Percentiles rank a stretch among this genome's conserved stretches.
phyloP scores from a whole-genome alignment of 139 green algal genomes.

The Coelastrella sp. region DNA sequence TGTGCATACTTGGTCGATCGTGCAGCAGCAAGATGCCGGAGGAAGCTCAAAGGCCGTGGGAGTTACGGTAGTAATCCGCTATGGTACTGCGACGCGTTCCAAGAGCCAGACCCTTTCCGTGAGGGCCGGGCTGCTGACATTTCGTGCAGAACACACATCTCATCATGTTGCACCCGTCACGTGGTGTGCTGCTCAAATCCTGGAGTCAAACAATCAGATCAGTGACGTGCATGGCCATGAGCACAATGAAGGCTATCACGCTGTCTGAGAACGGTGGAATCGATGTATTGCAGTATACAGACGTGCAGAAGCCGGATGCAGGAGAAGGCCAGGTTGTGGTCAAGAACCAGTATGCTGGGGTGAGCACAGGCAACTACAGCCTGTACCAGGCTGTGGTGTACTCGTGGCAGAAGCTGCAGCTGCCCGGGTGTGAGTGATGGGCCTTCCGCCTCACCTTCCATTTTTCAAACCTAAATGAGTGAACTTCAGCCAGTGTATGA shows the following conservation, averaged over 20 bases:
- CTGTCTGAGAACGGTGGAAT: slow-evolving; percentile 1
- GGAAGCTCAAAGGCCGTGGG: neutral
- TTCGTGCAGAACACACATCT: neutral
- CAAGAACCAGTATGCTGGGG: slow-evolving; percentile 40
- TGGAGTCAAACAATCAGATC: neutral
- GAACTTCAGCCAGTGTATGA: too few relatives aligned
- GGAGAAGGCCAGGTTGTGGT: slow-evolving; percentile 9
- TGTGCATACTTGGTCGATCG: too few relatives aligned
- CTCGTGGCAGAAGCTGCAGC: neutral
- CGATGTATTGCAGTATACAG: slow-evolving; percentile 12
- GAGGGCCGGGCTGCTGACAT: neutral
- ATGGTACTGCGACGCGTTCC: too few relatives aligned
- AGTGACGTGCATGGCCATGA: neutral
- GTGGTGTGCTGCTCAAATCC: neutral
- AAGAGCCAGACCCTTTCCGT: too few relatives aligned
- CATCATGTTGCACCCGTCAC: neutral
- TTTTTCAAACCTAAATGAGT: too few relatives aligned
- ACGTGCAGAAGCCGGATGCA: slow-evolving; percentile 6
- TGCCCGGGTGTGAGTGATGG: neutral
- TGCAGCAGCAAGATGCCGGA: neutral
- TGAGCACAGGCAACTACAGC: slow-evolving; percentile 1
- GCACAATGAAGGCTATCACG: slow-evolving; percentile 26
- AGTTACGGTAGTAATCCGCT: neutral
- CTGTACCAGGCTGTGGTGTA: neutral
- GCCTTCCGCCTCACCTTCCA: too few relatives aligned